Base-by-base conservation (phyloP, 2,329 filamentous ascomycete genomes). In the Penicillium sp. region DNA sequence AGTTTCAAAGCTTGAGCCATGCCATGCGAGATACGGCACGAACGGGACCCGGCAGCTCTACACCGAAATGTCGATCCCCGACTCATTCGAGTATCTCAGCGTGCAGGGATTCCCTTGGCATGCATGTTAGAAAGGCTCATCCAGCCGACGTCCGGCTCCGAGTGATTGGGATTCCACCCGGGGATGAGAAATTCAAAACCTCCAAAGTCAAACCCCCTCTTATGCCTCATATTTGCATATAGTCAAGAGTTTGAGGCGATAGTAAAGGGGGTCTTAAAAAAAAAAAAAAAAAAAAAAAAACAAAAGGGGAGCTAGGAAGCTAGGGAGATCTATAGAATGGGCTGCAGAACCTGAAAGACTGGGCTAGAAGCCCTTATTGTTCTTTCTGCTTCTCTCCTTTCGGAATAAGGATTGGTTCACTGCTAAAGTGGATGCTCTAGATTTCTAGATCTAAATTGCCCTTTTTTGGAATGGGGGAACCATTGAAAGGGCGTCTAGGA, bases 61-160 rank as follows among this genome's bases (percentile, higher is more conserved):
- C 49, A 53, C 56, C 51, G 49, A 59, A 49, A 42, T 49, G 59
- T 58, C 49, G 56, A 63, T 58, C 53, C 45, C 53, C 57, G 54
- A 55, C 53, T 44, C 15, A 49, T 37, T 51, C 11, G 31, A 29
- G 26, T 23, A 23, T 50, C 43, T 43, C 22, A 35, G 45, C 43
- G 48, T 46, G 48, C 59, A 62, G 48, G 62, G 61, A 55, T 63
- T 27, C 49, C 60, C 61, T 63, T 62, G 61, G 61, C 59, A 63
- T 62, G 60, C 58, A 43, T 41, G 54, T 37, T 56, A 22, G 51
- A 57, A 60, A 55, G 54, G 61, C 59, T 40, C 37, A 22, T 40
- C 49, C 57, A 57, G 56, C 56, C 62, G 62, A 62, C 53, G 46
- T 53, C 59, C 56, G 55, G 49, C 49, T 57, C 57, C 57, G 59